Base-by-base conservation (phyloP, 2,329 filamentous ascomycete species). In the Cordyceps cicadae region DNA sequence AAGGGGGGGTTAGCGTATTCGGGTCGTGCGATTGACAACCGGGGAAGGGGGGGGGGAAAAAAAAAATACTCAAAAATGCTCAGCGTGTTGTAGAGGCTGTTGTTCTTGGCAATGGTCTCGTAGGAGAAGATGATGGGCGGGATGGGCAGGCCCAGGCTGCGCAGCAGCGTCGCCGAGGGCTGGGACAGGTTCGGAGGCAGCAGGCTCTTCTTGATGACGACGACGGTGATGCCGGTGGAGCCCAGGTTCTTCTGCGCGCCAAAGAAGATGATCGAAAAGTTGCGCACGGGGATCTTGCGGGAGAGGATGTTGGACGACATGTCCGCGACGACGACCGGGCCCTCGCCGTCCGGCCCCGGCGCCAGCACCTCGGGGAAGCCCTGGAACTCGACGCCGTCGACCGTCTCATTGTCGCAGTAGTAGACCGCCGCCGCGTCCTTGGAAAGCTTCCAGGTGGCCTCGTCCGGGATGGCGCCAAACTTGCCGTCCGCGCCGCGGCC, bases 171-270 rank as follows among this genome's bases (percentile, higher is more conserved):
- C 1, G 89, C 77, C 8, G 86, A 79, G 3, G 90, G 88, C 67
- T 90, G 85, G 7, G 82, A 76, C 3, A 80, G 79, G 34, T 78
- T 74, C 3, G 89, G 88, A 14, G 89, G 84, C 2, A 97, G 81
- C 34, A 97, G 79, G 64, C 78, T 84, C 77, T 95, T 96, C 71
- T 87, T 88, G 69, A 97, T 80, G 54, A 97, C 87, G 15, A 89
- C 87, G 32, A 96, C 89, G 6, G 93, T 94, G 63, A 97, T 83
- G 62, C 93, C 93, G 1, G 93, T 87, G 3, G 84, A 85, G 32
- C 92, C 93, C 12, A 97, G 81, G 75, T 97, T 97, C 83, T 97
- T 97, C 72, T 97, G 93, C 0, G 92, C 92, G 52, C 92, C 92
- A 64, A 92, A 95, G 77, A 97, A 97, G 70, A 97, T 88, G 66